phyloP scores from a whole-genome alignment of 2,329 filamentous ascomycete species.

The Phaeophleospora eucalypticola region DNA sequence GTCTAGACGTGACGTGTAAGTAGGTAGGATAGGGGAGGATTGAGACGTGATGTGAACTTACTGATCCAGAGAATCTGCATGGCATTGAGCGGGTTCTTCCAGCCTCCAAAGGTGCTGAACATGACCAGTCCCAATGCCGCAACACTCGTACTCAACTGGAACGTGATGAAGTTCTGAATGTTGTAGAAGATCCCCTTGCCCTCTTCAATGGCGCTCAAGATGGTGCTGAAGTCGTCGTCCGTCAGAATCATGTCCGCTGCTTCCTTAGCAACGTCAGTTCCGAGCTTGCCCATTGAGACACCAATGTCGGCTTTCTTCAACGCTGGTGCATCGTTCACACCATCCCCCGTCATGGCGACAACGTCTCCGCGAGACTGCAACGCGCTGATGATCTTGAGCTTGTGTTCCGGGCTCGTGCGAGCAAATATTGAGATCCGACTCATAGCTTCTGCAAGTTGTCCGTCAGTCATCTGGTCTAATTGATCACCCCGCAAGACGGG shows the following conservation, averaged over 20 bases:
- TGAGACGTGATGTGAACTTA: slow-evolving; percentile 52
- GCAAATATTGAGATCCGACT: slow-evolving; percentile 90
- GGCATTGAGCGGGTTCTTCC: slow-evolving; percentile 92
- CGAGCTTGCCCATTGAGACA: slow-evolving; percentile 91
- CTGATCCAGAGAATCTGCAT: slow-evolving; percentile 99
- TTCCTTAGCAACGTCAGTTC: slow-evolving; percentile 96
- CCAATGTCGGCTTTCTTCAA: slow-evolving; percentile 97
- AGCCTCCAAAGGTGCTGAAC: slow-evolving; percentile 85
- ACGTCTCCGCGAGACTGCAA: slow-evolving; percentile 91
- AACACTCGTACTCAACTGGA: slow-evolving; percentile 95
- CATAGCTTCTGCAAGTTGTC: slow-evolving; percentile 79
- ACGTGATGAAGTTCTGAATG: slow-evolving; percentile 98
- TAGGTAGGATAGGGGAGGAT: slow-evolving; percentile 10
- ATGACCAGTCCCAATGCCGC: slow-evolving; percentile 88
- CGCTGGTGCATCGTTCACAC: slow-evolving; percentile 94
- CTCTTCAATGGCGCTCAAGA: slow-evolving; percentile 92
- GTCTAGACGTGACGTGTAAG: slow-evolving; percentile 56
- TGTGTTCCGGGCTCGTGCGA: slow-evolving; percentile 93
- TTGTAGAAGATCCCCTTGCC: slow-evolving; percentile 99
- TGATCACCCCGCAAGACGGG: slow-evolving; percentile 84
- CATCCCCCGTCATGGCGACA: slow-evolving; percentile 97
- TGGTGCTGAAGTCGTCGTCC: slow-evolving; percentile 85
- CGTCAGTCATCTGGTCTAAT: slow-evolving; percentile 85
- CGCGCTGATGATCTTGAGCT: slow-evolving; percentile 91
- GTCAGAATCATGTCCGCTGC: slow-evolving; percentile 91